These are phyloP conservation scores for Bacidia rubella DNA, from an alignment of 495 filamentous ascomycete species.

Conservation along the genomic window DNA sequence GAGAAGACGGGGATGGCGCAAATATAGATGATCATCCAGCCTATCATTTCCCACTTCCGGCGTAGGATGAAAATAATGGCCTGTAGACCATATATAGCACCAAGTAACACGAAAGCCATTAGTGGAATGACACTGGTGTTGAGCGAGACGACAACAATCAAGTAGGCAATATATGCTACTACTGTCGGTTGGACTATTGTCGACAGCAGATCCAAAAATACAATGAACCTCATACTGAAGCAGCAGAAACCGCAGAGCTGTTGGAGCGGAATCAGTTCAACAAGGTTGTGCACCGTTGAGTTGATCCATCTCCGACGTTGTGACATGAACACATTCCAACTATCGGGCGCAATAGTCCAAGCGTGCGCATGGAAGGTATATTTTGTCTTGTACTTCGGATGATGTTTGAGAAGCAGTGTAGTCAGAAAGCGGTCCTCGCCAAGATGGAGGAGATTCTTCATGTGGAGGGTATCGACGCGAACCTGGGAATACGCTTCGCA, in stretches of 20 bases:
- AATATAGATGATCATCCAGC: conserved; percentile 98
- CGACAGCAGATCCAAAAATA: conserved; percentile 87
- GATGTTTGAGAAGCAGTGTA: conserved; percentile 95
- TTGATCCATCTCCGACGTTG: conserved; percentile 98
- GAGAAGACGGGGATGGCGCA: conserved; percentile 85
- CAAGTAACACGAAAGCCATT: conserved; percentile 79
- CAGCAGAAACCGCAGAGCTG: conserved; percentile 98
- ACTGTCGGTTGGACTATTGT: conserved; percentile 89
- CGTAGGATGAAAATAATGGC: conserved; percentile 92
- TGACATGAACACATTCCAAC: conserved; percentile 82
- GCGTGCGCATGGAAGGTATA: conserved; percentile 89
- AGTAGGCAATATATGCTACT: conserved; percentile 76
- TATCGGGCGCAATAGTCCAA: conserved; percentile 83
- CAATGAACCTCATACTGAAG: conserved; percentile 97
- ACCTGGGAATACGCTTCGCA: conserved; percentile 79
- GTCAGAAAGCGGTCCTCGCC: conserved; percentile 97
- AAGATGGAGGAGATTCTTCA: conserved; percentile 91
- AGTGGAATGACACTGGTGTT: conserved; percentile 64
- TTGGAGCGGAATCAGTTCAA: conserved; percentile 71
- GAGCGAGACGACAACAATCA: conserved; percentile 68
- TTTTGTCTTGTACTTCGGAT: conserved; percentile 90
- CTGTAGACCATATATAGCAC: conserved; percentile 87
- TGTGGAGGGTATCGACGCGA: conserved; percentile 88
- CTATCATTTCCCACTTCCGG: conserved; percentile 92
- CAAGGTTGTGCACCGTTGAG: conserved; percentile 91